Base-by-base conservation (phyloP, 495 filamentous ascomycete species). In the Aspergillus incahuasiensis region DNA sequence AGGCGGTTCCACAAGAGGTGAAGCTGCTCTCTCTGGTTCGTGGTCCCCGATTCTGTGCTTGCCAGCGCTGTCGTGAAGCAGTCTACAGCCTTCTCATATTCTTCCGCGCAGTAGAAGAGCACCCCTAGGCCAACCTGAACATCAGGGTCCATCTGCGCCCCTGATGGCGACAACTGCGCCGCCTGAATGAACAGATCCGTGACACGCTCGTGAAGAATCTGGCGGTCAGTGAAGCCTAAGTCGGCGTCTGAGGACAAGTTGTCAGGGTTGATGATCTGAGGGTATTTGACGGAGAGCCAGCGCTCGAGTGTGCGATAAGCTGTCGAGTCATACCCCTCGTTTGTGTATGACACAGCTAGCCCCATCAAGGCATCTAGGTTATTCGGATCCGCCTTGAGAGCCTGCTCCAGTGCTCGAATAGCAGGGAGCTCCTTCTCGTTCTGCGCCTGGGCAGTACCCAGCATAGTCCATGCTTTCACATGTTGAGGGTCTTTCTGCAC, bases 1-100 rank as follows among this genome's bases (percentile, higher is more conserved):
- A 99, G 86, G 4, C 94, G 84, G 75, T 99, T 99, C 95, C 95
- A 99, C 9, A 99, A 85, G 6, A 99, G 84, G 60, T 97, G 94
- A 6, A 92, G 73, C 69, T 95, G 88, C 57, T 83, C 80, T 51
- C 78, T 77, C 55, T 86, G 82, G 75, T 95, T 96, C 44, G 80
- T 78, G 8, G 78, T 79, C 43, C 92, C 91, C 6, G 83, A 80
- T 69, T 96, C 90, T 3, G 89, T 87, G 40, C 82, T 87, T 21
- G 88, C 85, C 20, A 99, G 79, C 4, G 94, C 95, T 2, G 92
- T 82, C 22, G 84, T 86, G 82, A 99, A 99, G 74, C 95, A 99
- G 77, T 99, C 94, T 45, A 97, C 95, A 0, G 94, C 95, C 71
- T 99, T 99, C 62, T 91, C 90, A 78, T 96, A 97, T 67, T 97